Base-by-base conservation (phyloP, 2,329 filamentous ascomycete species). In the Nemania bipapillata region DNA sequence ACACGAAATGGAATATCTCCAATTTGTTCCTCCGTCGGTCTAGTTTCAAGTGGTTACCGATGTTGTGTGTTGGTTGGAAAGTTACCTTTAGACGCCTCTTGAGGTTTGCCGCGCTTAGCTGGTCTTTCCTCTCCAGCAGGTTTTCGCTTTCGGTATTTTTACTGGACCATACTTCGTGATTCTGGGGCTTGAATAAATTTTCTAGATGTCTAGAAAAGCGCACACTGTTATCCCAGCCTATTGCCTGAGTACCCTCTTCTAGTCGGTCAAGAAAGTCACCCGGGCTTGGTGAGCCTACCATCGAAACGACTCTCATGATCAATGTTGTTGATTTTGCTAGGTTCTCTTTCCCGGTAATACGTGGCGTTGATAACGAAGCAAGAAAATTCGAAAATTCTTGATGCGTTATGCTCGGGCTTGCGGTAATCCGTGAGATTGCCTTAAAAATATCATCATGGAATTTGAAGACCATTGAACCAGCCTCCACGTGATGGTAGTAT, bases 171-270 rank as follows among this genome's bases (percentile, higher is more conserved):
- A 71, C 30, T 7, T 61, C 64, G 52, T 73, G 71, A 32, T 56
- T 68, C 40, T 68, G 37, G 3, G 37, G 20, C 1, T 54, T 28
- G 52, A 71, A 70, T 26, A 73, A 40, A n/a, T 69, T 61, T 56
- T 70, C 61, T 28, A 73, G 32, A 61, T 73, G 71, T 22, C 68
- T 66, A 57, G 60, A 66, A 17, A 71, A 71, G 6, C 61, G 58
- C 11, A 66, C 49, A 24, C 70, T 56, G 28, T 61, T 53, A 22
- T 24, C 35, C 71, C 71, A 71, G 17, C 40, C 26, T 11, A 35
- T 49, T 17, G 53, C 35, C 3, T 37, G 62, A 22, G 42, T 63
- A 3, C 69, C 69, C 24, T 68, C 68, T 49, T 72, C 69, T 22
- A 72, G 42, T 50, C 71, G 52, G 40, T 66, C 57, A 4, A 66